Evolutionary conservation across 331 rosid species (phyloP).

Genomic region (Quercus lobata): DNA sequence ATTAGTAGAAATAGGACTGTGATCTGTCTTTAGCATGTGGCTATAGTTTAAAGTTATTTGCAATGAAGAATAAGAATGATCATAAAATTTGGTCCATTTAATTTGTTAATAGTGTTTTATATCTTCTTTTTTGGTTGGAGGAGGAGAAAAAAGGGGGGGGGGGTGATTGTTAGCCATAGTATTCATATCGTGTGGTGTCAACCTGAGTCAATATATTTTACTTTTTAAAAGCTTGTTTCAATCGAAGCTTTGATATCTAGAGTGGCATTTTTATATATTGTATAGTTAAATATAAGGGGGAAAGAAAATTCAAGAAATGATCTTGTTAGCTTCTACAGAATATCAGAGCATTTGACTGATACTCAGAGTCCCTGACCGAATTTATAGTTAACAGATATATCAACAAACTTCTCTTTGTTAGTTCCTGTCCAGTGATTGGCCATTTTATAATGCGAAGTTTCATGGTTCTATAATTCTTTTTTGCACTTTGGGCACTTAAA

Average conservation of each 20-base stretch:
- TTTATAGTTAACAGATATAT: neutral
- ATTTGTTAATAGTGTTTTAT: neutral
- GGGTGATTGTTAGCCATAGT: no score
- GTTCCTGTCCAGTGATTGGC: constrained; percentile 9
- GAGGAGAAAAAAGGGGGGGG: no score
- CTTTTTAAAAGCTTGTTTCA: constrained; percentile 5
- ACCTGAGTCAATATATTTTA: neutral
- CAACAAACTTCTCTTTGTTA: neutral
- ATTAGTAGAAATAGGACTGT: neutral
- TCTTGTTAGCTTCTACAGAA: neutral
- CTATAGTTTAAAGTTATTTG: neutral
- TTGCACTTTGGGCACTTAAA: constrained; percentile 2
- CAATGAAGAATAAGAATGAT: neutral
- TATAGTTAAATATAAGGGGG: neutral
- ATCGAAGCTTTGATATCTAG: neutral
- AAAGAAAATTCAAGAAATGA: constrained; percentile 1
- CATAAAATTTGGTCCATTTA: neutral
- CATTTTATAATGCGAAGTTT: neutral
- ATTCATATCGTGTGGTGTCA: neutral
- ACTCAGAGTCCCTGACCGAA: neutral
- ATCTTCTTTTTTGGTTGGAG: neutral
- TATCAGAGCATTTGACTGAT: neutral
- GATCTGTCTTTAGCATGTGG: neutral
- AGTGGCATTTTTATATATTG: neutral
- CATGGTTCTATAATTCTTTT: neutral